These are phyloP conservation scores for Infundibulicybe gibba DNA, from an alignment of 768 basidiomycete genomes.

Conservation along the genomic window DNA sequence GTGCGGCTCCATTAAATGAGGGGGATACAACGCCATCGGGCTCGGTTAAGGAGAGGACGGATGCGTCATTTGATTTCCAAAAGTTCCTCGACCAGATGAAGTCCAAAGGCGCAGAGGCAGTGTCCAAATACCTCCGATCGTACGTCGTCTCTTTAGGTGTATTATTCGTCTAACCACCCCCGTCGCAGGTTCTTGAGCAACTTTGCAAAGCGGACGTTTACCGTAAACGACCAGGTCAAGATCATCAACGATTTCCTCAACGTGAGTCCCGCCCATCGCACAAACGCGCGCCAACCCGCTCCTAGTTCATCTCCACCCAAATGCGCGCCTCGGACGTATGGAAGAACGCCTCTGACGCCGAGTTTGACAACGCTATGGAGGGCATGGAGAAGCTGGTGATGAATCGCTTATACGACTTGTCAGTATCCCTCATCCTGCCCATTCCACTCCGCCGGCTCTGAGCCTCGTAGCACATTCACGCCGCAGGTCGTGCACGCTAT, in stretches of 20 bases:
- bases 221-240: slow-evolving; percentile 90
- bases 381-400: slow-evolving; percentile 99
- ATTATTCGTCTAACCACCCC: background rate
- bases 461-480: slow-evolving; percentile 75
- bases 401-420: slow-evolving; percentile 97
- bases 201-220: slow-evolving; percentile 88
- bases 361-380: slow-evolving; percentile 97
- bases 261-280: slow-evolving; percentile 39
- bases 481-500: slow-evolving; percentile 68
- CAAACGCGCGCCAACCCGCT: slow-evolving; percentile 6
- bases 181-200: slow-evolving; percentile 81
- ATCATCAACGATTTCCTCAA: slow-evolving; percentile 91
- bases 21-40: slow-evolving; percentile 24
- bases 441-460: slow-evolving; percentile 3
- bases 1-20: slow-evolving; percentile 21
- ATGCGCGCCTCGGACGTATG: slow-evolving; percentile 87
- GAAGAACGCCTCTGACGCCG: slow-evolving; percentile 70
- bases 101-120: slow-evolving; percentile 79
- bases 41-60: slow-evolving; percentile 18
- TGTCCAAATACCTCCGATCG: slow-evolving; percentile 95
- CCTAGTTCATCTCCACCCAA: slow-evolving; percentile 82
- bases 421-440: slow-evolving; percentile 23
- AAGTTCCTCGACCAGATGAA: slow-evolving; percentile 96
- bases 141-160: slow-evolving; percentile 35
- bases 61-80: slow-evolving; percentile 85